Percentiles rank a stretch among this genome's conserved stretches.
Conservation (phyloP, 371 early-diverging fungal genomes). For the Mycotypha africana region DNA sequence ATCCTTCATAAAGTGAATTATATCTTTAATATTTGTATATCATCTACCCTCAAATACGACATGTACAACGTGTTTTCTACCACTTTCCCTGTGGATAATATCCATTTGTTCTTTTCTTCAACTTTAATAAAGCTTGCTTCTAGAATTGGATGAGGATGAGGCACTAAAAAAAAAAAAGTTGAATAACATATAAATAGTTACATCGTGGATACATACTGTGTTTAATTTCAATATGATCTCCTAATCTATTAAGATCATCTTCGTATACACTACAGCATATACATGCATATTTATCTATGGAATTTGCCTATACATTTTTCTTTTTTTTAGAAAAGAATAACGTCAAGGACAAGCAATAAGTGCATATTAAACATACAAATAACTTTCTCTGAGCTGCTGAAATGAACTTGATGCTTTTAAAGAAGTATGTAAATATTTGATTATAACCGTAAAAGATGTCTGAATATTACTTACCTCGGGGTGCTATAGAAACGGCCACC, state of each 20-base stretch:
- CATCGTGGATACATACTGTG: background rate
- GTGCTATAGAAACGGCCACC: background rate
- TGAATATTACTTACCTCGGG: background rate
- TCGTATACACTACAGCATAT: background rate
- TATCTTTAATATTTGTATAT: too few relatives aligned
- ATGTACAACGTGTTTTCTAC: constrained; percentile 6
- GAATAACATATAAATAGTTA: background rate
- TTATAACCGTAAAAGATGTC: background rate
- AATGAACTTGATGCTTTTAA: constrained; percentile 2
- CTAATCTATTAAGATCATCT: background rate
- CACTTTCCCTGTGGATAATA: constrained; percentile 7
- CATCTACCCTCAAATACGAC: too few relatives aligned
- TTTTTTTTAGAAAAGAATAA: background rate
- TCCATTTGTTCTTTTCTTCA: constrained; percentile 8
- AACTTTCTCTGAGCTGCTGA: background rate
- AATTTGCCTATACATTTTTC: background rate
- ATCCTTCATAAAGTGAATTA: too few relatives aligned
- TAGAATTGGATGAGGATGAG: constrained; percentile 15
- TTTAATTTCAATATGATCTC: background rate
- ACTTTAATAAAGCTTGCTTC: constrained; percentile 7
- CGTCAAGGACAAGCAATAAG: constrained; percentile 3
- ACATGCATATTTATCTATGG: background rate
- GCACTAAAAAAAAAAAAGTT: constrained; percentile 1
- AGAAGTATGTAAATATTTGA: background rate
- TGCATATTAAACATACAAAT: constrained; percentile 1